Evolutionary conservation across 768 basidiomycete species (phyloP).

Genomic region (Gymnopilus junonius): DNA sequence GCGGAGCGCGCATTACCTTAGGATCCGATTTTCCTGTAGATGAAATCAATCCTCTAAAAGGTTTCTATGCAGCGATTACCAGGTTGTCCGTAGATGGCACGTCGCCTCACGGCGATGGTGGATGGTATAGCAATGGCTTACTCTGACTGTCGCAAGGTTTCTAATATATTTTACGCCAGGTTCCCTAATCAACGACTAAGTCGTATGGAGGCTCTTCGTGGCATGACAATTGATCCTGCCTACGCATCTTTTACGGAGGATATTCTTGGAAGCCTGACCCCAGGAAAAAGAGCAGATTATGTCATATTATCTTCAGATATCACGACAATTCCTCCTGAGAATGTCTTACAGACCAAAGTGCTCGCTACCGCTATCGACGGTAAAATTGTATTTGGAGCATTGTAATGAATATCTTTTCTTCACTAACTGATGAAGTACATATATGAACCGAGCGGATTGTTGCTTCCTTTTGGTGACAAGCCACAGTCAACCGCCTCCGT

Average conservation of each 20-base stretch:
- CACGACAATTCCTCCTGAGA: slow-evolving; percentile 58
- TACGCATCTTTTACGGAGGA: slow-evolving; percentile 85
- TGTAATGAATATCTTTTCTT: too few relatives aligned
- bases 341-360: slow-evolving; percentile 72
- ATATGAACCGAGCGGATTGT: too few relatives aligned
- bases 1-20: slow-evolving; percentile 69
- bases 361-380: slow-evolving; percentile 85
- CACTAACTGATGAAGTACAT: too few relatives aligned
- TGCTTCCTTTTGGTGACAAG: too few relatives aligned
- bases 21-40: slow-evolving; percentile 95
- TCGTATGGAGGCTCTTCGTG: slow-evolving; percentile 76
- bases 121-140: slow-evolving; percentile 69
- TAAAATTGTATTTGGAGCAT: slow-evolving; percentile 40
- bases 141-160: background rate
- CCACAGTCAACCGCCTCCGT: too few relatives aligned
- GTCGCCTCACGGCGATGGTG: slow-evolving; percentile 81
- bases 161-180: slow-evolving; percentile 43
- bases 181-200: slow-evolving; percentile 82
- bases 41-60: slow-evolving; percentile 78
- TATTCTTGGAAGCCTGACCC: slow-evolving; percentile 69
- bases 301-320: slow-evolving; percentile 83
- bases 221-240: slow-evolving; percentile 87
- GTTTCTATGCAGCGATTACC: slow-evolving; percentile 87
- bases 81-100: slow-evolving; percentile 69
- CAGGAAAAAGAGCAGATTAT: slow-evolving; percentile 85